Conservation (phyloP, 2,329 filamentous ascomycete genomes). For the Beauveria pseudobassiana region DNA sequence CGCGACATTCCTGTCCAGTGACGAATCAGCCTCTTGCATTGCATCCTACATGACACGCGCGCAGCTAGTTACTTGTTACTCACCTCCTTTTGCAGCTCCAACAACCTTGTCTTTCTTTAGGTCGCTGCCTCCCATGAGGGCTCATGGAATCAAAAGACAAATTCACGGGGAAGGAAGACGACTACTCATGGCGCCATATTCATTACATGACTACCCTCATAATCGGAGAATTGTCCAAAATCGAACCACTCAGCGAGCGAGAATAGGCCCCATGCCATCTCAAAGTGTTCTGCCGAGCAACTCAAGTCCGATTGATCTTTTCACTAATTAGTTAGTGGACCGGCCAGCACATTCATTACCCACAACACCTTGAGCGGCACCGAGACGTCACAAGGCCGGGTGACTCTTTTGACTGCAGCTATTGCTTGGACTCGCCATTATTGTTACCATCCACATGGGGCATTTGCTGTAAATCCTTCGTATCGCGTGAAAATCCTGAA, state of each 20-base stretch:
- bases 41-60: neutral
- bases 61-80: neutral
- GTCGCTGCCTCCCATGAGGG: too few relatives aligned
- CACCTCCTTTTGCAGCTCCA: neutral
- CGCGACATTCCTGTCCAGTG: too few relatives aligned
- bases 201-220: neutral
- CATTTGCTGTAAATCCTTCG: neutral
- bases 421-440: neutral
- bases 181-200: too few relatives aligned
- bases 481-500: neutral
- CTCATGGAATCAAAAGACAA: too few relatives aligned
- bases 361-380: neutral
- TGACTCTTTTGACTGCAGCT: slow-evolving; percentile 1
- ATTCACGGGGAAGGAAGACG: too few relatives aligned
- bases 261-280: neutral
- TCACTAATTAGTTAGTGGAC: neutral
- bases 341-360: neutral
- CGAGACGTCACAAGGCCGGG: slow-evolving; percentile 5
- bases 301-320: slow-evolving; percentile 6
- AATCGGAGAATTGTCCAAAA: neutral
- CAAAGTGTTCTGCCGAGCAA: neutral
- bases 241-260: neutral
- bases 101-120: neutral
- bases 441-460: neutral
- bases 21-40: neutral